These are phyloP conservation scores for Pistacia integerrima DNA, from an alignment of 345 rosid genomes.

Conservation along the genomic window DNA sequence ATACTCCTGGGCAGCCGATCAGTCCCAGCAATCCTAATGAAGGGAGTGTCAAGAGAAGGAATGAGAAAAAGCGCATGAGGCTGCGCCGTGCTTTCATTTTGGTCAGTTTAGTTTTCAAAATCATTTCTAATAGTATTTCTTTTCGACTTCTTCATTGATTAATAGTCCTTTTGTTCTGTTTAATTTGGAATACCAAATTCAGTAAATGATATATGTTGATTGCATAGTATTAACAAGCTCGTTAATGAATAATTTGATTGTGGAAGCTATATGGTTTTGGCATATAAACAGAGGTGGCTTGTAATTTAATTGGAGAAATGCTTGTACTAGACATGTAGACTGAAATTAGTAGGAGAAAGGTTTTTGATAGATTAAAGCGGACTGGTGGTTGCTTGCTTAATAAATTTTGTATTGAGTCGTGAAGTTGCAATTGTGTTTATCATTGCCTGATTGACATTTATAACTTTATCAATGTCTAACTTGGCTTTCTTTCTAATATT, in stretches of 20 bases:
- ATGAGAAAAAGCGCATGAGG: slow-evolving; percentile 76
- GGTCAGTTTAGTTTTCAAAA: slow-evolving; percentile 37
- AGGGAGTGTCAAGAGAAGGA: slow-evolving; percentile 78
- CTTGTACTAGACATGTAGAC: not conserved
- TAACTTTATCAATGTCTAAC: not conserved
- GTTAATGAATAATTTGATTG: not conserved
- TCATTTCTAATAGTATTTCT: not conserved
- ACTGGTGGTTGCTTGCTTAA: not conserved
- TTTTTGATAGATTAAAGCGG: not conserved
- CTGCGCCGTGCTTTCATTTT: slow-evolving; percentile 61
- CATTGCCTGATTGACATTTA: not conserved
- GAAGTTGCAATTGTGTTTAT: not conserved
- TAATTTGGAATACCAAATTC: not conserved
- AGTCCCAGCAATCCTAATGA: slow-evolving; percentile 74
- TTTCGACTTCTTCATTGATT: not conserved
- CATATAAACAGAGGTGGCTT: not conserved
- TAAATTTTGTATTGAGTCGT: not conserved
- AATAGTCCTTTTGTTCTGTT: not conserved
- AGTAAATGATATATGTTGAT: not conserved
- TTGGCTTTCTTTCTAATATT: not conserved
- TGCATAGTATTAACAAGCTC: not conserved
- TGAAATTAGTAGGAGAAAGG: not conserved
- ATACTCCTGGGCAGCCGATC: slow-evolving; percentile 77
- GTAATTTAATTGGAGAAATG: not conserved
- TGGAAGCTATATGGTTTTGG: not conserved